These are phyloP conservation scores for Hippophae tibetana DNA, from an alignment of 306 rosid genomes.

Conservation along the genomic window DNA sequence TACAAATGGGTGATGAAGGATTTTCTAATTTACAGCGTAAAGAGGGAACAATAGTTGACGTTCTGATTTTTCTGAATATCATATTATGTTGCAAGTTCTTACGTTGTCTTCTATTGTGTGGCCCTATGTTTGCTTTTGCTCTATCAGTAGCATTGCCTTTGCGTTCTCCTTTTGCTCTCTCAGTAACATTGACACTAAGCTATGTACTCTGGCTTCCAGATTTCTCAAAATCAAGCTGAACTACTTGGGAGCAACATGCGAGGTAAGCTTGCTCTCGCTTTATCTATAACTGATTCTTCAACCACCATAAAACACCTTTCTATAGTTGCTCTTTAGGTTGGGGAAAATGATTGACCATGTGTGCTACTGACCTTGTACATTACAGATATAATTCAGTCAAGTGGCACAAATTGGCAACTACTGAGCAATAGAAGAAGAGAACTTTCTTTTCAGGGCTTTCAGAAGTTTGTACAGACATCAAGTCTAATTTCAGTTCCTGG, in stretches of 20 bases:
- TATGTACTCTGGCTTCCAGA: not conserved
- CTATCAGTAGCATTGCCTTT: too few relatives aligned
- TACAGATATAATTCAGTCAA: conserved; percentile 31
- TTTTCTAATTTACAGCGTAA: too few relatives aligned
- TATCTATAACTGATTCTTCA: not conserved
- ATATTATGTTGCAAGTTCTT: too few relatives aligned
- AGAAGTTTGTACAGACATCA: conserved; percentile 45
- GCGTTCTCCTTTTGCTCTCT: too few relatives aligned
- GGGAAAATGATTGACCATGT: not conserved
- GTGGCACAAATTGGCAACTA: conserved; percentile 25
- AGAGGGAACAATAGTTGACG: too few relatives aligned
- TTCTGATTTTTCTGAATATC: too few relatives aligned
- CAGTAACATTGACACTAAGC: not conserved
- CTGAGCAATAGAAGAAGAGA: conserved; percentile 26
- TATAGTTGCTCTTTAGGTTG: not conserved
- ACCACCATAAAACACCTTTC: not conserved
- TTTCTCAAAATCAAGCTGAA: not conserved
- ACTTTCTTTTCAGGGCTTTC: conserved; percentile 26
- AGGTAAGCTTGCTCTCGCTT: not conserved
- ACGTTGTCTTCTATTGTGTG: too few relatives aligned
- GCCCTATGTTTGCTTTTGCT: too few relatives aligned
- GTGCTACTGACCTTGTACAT: not conserved
- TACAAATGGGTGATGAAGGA: too few relatives aligned
- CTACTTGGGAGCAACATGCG: not conserved
- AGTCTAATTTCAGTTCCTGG: conserved; percentile 41